These are phyloP conservation scores for Forsythia suspensa DNA, from an alignment of 257 asterid species.

Conservation along the genomic window DNA sequence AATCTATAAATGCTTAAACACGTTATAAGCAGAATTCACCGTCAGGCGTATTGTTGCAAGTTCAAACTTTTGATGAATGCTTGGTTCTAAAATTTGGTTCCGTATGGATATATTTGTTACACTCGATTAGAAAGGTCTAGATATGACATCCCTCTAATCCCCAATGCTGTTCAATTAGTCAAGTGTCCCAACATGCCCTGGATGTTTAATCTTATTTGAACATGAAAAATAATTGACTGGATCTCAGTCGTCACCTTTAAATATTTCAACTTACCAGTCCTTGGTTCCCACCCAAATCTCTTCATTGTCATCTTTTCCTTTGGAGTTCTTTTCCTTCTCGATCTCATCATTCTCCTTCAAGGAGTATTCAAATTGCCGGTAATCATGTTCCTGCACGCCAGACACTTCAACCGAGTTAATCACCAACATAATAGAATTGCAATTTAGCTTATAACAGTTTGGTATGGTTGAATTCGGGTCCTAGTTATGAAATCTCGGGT, in stretches of 20 bases:
- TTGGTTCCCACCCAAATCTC: slow-evolving; percentile 45
- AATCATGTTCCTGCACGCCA: slow-evolving; percentile 39
- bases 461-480: not conserved
- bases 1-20: too few relatives aligned
- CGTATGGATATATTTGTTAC: too few relatives aligned
- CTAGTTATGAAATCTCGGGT: not conserved
- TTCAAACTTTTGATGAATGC: too few relatives aligned
- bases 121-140: too few relatives aligned
- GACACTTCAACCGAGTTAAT: not conserved
- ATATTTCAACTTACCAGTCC: slow-evolving; percentile 49
- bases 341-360: slow-evolving; percentile 25
- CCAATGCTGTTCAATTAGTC: too few relatives aligned
- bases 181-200: too few relatives aligned
- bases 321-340: not conserved
- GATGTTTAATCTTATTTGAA: not conserved
- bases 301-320: slow-evolving; percentile 14
- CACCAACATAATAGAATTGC: not conserved
- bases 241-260: not conserved
- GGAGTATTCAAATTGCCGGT: slow-evolving; percentile 33
- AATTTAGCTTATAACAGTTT: too few relatives aligned
- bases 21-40: too few relatives aligned
- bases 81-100: too few relatives aligned
- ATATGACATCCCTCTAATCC: too few relatives aligned
- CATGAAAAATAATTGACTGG: not conserved
- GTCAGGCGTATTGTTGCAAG: too few relatives aligned